Conservation (phyloP, 2,329 filamentous ascomycete species). For the Sclerotinia borealis region DNA sequence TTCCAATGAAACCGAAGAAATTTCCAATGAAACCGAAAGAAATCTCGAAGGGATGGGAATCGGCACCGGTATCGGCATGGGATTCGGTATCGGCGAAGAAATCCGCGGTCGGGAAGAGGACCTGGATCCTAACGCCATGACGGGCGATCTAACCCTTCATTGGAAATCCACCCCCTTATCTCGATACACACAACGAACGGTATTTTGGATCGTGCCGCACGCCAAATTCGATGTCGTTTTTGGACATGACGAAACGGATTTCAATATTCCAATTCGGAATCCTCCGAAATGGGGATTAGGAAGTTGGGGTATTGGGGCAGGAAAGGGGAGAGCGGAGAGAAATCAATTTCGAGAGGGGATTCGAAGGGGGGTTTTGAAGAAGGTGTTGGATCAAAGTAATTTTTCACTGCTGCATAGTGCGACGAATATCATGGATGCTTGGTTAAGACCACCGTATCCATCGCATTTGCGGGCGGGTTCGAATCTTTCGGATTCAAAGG, state of each 20-base stretch:
- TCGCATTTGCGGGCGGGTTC: background rate
- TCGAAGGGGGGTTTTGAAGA: background rate
- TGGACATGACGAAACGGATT: slow-evolving; percentile 12
- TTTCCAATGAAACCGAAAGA: background rate
- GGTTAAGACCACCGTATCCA: background rate
- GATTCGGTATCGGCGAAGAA: slow-evolving; percentile 4
- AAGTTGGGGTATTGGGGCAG: background rate
- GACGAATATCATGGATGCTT: background rate
- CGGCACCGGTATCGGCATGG: slow-evolving; percentile 3
- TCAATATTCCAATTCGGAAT: background rate
- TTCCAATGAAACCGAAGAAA: background rate
- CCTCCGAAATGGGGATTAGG: background rate
- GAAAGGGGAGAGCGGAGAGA: background rate
- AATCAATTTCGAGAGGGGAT: slow-evolving; percentile 2
- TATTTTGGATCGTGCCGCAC: slow-evolving; percentile 10
- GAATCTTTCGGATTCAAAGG: background rate
- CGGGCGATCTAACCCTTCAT: background rate
- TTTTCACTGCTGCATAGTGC: background rate
- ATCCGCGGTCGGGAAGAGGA: background rate
- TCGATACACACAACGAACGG: slow-evolving; percentile 7
- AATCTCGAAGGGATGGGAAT: slow-evolving; percentile 4
- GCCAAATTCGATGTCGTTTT: slow-evolving; percentile 6
- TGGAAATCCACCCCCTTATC: background rate
- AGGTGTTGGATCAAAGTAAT: background rate
- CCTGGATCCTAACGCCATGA: background rate